Evolutionary conservation across 169 alveolate genomes (phyloP).

Genomic region (Theileria sp.): DNA sequence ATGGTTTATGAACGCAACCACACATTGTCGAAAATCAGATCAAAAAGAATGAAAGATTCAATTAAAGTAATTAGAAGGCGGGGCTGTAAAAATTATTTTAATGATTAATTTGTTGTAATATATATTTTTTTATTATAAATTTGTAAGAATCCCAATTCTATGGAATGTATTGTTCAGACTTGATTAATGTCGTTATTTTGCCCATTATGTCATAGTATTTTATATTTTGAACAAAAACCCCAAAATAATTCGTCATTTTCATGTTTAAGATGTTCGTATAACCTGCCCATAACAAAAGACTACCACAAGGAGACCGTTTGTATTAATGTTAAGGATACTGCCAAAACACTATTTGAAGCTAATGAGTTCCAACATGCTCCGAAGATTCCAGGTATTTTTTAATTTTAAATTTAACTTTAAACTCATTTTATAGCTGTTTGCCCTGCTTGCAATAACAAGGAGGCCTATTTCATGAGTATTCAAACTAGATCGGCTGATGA

Average conservation of each 20-base stretch:
- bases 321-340: conserved; percentile 45
- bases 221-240: conserved; percentile 38
- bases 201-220: conserved; percentile 65
- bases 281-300: conserved; percentile 41
- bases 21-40: conserved; percentile 53
- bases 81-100: neutral
- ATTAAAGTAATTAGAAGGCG: conserved; percentile 33
- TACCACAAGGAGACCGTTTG: conserved; percentile 51
- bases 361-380: conserved; percentile 67
- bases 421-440: conserved; percentile 68
- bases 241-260: conserved; percentile 19
- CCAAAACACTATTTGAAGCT: conserved; percentile 25
- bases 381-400: conserved; percentile 50
- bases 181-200: conserved; percentile 64
- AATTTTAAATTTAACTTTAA: neutral
- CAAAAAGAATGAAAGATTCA: conserved; percentile 61
- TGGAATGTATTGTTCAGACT: neutral
- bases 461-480: conserved; percentile 78
- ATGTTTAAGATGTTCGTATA: conserved; percentile 54
- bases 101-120: neutral
- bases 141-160: neutral
- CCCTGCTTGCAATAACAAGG: conserved; percentile 76
- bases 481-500: conserved; percentile 82
- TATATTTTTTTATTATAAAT: neutral
- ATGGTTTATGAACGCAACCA: neutral